Base-by-base conservation (phyloP, 371 early-diverging fungal species). In the Mortierella sp. region DNA sequence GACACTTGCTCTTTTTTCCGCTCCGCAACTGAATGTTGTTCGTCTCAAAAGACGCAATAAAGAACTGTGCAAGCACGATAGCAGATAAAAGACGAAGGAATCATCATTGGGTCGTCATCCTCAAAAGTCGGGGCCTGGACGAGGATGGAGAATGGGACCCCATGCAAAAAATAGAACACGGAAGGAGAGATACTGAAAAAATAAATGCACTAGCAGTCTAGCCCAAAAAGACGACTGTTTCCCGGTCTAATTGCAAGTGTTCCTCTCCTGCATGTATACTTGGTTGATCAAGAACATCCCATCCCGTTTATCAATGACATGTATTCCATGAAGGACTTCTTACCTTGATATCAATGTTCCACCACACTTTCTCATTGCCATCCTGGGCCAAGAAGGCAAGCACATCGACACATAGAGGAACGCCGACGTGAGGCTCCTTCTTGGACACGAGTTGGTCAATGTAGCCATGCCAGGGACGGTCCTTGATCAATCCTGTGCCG, bases 331-430 rank as follows among this genome's bases (percentile, higher is more conserved):
- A 72, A 50, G n/a, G 71, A 43, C 69, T 16, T 1, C 77, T 54
- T 78, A 92, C 93, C 91, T 93, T 93, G 82, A 94, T 93, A 79
- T 94, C 94, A 59, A 94, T 81, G 76, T 93, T 90, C 86, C 91
- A 88, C 73, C 90, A 92, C 10, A 90, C 87, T 21, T 92, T 82
- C 48, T 87, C 83, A 50, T 83, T 86, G 19, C 88, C 88, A 21
- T 93, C 89, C 21, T 82, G 86, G 5, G 89, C 85, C 67, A 94
- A 76, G 55, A 91, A 87, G 8, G 91, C 88, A 9, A 94, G 81
- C 0, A 94, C 91, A 54, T 94, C 93, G n/a, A 82, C 74, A 44
- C 93, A 89, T 51, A 88, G 86, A 34, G 94, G 90, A 57, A 94
- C 89, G 26, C 89, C 85, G 55, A 90, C 90, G 61, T 83, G 77